Percentiles rank a stretch among this genome's conserved stretches.
These are phyloP conservation scores for Ananas comosus DNA, from an alignment of 176 grass and related monocot species.

Conservation along the genomic window DNA sequence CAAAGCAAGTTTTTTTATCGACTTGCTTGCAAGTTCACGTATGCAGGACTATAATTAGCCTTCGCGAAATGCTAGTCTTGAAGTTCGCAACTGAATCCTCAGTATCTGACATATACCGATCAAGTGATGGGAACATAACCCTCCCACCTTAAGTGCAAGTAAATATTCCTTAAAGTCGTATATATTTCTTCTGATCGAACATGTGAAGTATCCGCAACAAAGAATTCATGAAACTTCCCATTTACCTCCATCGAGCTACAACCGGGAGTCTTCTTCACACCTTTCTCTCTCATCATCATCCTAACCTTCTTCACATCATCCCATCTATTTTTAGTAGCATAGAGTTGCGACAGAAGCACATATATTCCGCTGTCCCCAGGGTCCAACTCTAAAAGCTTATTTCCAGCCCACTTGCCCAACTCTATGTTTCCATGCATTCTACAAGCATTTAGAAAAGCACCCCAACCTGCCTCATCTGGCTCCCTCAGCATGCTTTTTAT, in stretches of 20 bases:
- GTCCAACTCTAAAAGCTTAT: constrained; percentile 39
- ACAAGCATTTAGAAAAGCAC: constrained; percentile 49
- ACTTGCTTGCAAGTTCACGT: too few species aligned
- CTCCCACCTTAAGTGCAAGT: constrained; percentile 38
- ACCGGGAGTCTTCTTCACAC: constrained; percentile 55
- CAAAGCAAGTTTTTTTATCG: too few species aligned
- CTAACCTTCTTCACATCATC: constrained; percentile 45
- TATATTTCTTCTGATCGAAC: constrained; percentile 42
- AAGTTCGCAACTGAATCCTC: background rate
- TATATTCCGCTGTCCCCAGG: constrained; percentile 61
- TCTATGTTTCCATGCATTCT: constrained; percentile 54
- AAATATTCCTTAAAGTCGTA: constrained; percentile 41
- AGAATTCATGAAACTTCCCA: constrained; percentile 42
- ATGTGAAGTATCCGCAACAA: constrained; percentile 37
- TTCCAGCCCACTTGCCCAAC: constrained; percentile 37
- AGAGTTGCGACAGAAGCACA: constrained; percentile 55
- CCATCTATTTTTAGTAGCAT: constrained; percentile 59
- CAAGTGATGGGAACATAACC: constrained; percentile 26
- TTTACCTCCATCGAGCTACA: constrained; percentile 47
- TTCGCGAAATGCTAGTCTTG: too few species aligned
- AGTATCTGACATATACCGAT: background rate
- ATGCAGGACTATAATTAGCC: too few species aligned
- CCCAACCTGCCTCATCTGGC: constrained; percentile 46
- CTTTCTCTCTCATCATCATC: constrained; percentile 46
- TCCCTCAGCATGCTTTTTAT: constrained; percentile 40